Evolutionary conservation across 495 filamentous ascomycete species (phyloP), one percentile per base, ranked within the genome.

Genomic region (Xylaria curta): DNA sequence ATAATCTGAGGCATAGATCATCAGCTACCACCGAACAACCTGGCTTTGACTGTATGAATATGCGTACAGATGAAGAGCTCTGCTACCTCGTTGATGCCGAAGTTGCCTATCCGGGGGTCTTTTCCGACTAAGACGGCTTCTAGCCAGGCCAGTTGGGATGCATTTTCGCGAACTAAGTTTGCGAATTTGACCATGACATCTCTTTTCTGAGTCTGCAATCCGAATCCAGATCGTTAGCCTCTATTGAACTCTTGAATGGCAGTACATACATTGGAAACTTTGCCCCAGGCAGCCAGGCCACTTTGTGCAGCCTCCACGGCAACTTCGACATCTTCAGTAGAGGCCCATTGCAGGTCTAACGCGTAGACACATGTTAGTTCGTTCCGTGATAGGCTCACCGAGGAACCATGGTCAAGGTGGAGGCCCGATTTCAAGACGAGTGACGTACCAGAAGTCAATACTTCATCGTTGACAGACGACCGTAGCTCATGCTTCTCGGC

Each of bases 221-320:
- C 21, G 6, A 38, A 33, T 40, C 6, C 36, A 19, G 13, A 19
- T 12, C 26, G 53, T 68, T 47, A 68, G 66, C 17, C 33, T 19
- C 24, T 21, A 21, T 21, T n/a, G 21, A 9, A 44, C 12, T 26
- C 9, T 31, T 38, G 8, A 21, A 13, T 0, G 19, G 17, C n/a
- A 19, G 6, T 46, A 15, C 66, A 17, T 68, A 68, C 66, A 24
- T 68, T 68, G 24, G 53, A 8, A 33, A 88, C 80, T 8, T 80
- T 81, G 2, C 82, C 83, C 89, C 90, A 91, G 24, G 82, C 78
- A 24, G 87, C 87, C 70, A 89, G 88, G 9, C 90, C 88, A 5
- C 82, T 83, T 68, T 87, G 86, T 36, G 90, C 90, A 17, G 89
- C 85, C 4, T 84, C 84, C 1, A 91, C 87, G 17, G 89, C 89